phyloP scores from a whole-genome alignment of 2,329 filamentous ascomycete species.

The Fusarium dimerum region DNA sequence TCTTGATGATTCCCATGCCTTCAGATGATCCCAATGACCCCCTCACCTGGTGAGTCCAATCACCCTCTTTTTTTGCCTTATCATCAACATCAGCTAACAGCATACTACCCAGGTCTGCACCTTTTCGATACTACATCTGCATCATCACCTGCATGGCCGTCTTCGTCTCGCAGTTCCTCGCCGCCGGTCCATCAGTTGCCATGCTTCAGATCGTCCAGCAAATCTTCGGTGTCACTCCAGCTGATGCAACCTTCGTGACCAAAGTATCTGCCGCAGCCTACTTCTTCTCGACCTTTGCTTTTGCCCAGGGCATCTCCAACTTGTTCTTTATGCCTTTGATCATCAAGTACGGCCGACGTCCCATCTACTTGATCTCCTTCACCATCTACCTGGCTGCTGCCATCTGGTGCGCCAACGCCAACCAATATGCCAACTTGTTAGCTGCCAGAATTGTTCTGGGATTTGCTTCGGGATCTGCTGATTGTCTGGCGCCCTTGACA shows the following conservation, averaged over 20 bases:
- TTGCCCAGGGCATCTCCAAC: conserved; percentile 17
- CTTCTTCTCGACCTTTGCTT: conserved; percentile 15
- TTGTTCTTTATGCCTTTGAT: conserved; percentile 18
- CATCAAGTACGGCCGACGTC: conserved; percentile 15
- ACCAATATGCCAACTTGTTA: conserved; percentile 10
- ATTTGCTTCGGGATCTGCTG: conserved; percentile 13
- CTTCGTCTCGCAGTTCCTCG: conserved; percentile 15
- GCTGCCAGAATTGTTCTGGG: conserved; percentile 16
- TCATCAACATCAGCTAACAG: background rate
- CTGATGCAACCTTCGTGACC: conserved; percentile 3
- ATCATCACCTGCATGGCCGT: conserved; percentile 10
- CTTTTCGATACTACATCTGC: background rate
- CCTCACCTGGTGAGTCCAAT: conserved; percentile 38
- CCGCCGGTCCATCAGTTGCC: conserved; percentile 14
- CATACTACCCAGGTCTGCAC: conserved; percentile 34
- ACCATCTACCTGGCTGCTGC: conserved; percentile 11
- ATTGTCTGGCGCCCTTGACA: conserved; percentile 43
- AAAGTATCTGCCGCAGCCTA: conserved; percentile 14
- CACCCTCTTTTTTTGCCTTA: background rate
- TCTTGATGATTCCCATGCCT: conserved; percentile 50
- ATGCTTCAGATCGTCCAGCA: conserved; percentile 11
- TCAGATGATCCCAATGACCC: conserved; percentile 49
- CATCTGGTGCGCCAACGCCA: conserved; percentile 9
- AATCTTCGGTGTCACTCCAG: conserved; percentile 8
- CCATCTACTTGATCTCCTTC: conserved; percentile 14